phyloP scores from a whole-genome alignment of 2,329 filamentous ascomycete genomes.

The Cladosporium sp. region DNA sequence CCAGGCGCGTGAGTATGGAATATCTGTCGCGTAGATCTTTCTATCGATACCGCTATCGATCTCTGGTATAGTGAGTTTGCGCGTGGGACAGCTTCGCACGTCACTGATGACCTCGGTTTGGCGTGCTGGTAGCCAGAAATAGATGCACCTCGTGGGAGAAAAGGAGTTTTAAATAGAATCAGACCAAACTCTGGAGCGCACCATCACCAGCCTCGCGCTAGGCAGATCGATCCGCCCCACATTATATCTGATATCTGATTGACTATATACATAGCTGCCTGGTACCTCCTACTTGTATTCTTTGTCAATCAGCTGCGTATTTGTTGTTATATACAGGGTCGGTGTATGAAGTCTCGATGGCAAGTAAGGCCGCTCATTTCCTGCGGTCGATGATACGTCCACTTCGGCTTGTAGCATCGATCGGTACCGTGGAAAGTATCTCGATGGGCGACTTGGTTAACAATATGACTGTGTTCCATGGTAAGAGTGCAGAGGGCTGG shows the following conservation, averaged over 20 bases:
- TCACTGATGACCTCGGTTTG: constrained; percentile 6
- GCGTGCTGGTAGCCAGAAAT: neutral
- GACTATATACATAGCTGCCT: neutral
- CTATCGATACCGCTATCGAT: neutral
- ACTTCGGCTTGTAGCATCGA: too few relatives aligned
- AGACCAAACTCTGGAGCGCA: neutral
- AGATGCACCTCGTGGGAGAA: neutral
- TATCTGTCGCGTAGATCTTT: too few relatives aligned
- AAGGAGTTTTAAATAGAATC: constrained; percentile 9
- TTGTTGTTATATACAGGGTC: too few relatives aligned
- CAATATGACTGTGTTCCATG: neutral
- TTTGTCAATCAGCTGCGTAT: too few relatives aligned
- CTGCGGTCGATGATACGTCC: too few relatives aligned
- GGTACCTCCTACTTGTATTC: too few relatives aligned
- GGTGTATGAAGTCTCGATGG: too few relatives aligned
- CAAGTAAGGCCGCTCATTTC: too few relatives aligned
- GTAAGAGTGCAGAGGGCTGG: neutral
- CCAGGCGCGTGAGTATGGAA: neutral
- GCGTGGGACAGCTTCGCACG: constrained; percentile 3
- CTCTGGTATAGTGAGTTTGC: neutral
- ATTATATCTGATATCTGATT: neutral
- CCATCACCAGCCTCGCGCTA: neutral
- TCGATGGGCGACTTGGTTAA: neutral
- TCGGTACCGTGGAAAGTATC: neutral
- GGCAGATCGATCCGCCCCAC: neutral